Evolutionary conservation across 2,329 filamentous ascomycete genomes (phyloP), one percentile per base, ranked within the genome.

Genomic region (Xylariaceae sp.): DNA sequence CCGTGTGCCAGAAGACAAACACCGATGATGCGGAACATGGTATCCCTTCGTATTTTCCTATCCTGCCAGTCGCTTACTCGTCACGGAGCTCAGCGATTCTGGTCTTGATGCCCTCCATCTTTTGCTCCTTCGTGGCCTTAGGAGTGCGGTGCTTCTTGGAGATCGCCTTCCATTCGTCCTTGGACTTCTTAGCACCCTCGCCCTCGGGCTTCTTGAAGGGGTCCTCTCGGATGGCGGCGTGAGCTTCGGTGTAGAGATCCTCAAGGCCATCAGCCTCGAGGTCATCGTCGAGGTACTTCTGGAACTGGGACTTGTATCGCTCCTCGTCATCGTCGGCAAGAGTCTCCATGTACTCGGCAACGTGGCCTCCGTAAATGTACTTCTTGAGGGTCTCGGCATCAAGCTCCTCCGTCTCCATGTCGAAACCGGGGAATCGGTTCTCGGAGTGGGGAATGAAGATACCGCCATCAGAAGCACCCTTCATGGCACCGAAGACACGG

Each of bases 321-420:
- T 98, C 93, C 87, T 98, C 93, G 67, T 98, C 93, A 68, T 98
- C 93, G 64, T 98, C 93, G 74, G 93, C 93, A 55, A 98, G 87
- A 46, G 86, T 93, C 85, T 98, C 93, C 93, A 98, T 98, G 85
- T 98, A 98, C 83, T 98, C 93, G 60, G 91, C 90, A 55, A 98
- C 88, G 83, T 98, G 93, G 50, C 93, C 91, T 66, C 81, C 93
- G 73, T 88, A 91, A 81, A 98, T 98, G 86, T 98, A 98, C 80
- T 90, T 95, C 81, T 91, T 89, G 68, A 98, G 88, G 58, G 82
- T 86, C 72, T 98, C 93, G 64, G 89, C 81, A 63, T 98, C 93
- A 64, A 98, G 88, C 82, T 97, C 91, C 86, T 98, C 90, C 71
- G 76, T 74, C 79, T 98, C 93, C 24, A 95, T 87, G 70, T 98